Base-by-base conservation (phyloP, 495 filamentous ascomycete species). In the Bryoglossum gracile region DNA sequence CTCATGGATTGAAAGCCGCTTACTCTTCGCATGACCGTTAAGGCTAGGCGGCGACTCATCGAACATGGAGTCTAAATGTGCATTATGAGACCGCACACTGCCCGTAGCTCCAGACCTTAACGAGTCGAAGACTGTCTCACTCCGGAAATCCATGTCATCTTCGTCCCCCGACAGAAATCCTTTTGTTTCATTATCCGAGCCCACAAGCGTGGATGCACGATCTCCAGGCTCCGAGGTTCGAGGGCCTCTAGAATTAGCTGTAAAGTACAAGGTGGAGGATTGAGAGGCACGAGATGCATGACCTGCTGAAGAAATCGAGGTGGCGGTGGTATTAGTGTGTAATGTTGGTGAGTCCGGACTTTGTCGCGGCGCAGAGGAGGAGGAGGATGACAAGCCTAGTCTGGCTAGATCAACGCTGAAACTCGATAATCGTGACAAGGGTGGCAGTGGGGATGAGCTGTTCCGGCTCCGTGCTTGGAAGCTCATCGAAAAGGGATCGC, bases 71-170 rank as follows among this genome's bases (percentile, higher is more conserved):
- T 96, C 89, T 22, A 95, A 75, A 3, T 83, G 82, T 39, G 73
- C 66, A 48, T 77, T 73, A 18, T 70, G 66, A n/a, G 68, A 67
- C 44, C 68, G 63, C 50, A 70, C 57, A 19, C 75, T 69, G 28
- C 68, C 79, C 5, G 89, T 94, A 19, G 81, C 79, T 41, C 83
- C 77, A 8, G 91, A 95, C 48, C 89, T 82, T 52, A 92, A 70
- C 13, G 90, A 96, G 63, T 97, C 92, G 67, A 87, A 97, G 38
- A 89, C 79, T 4, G 86, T 91, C 55, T 96, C 92, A 56, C 86
- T 95, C 65, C 85, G 77, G 48, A 86, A 81, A 57, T 94, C 89
- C 3, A 79, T 81, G 46, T 94, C 89, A 44, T 94, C 87, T 53
- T 94, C 90, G 43, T 91, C 89, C 4, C 81, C 79, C 2, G 81